Base-by-base conservation (phyloP, 2,329 filamentous ascomycete genomes). In the Fusarium cicatricum region DNA sequence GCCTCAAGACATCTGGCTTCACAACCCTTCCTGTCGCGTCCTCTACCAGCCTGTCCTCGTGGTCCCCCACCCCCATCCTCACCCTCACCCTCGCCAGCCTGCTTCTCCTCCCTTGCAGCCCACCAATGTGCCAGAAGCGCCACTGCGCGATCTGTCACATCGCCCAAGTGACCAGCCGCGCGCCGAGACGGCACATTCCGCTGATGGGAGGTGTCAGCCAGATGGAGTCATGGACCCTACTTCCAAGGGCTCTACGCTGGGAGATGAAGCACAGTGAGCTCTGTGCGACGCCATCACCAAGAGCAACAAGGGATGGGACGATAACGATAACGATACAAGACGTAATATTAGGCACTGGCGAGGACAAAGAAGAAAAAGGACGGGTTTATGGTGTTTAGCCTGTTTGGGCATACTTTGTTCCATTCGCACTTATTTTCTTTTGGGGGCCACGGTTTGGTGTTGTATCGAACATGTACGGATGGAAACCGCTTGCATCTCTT, bases 1-100 rank as follows among this genome's bases (percentile, higher is more conserved):
- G 33, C 61, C 61, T 0, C 53, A 64, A 36, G 61, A 64, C 16
- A 58, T 64, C 12, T 64, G 61, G 61, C 33, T 64, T n/a, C 17
- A 62, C 17, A 45, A 34, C 17, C 58, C 58, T 1, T 34, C 26
- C 4, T 49, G 40, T 1, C 53, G 52, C 8, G 57, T 58, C 15
- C 49, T 64, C 11, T 64, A 64, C 11, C 61, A 64, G 16, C 57
- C 58, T 4, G 32, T 46, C 15, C 48, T 56, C 40, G 40, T 52
- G 34, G 11, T 52, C 7, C 53, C 48, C 26, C 26, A 53, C 42
- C 40, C 32, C 12, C 52, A 41, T 6, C 50, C 23, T 23, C 26
- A 31, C 16, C 28, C 32, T 34, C 32, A 34, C 3, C 32, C 12
- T n/a, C 12, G 9, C 12, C 32, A 34, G 32, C 32, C 23, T 10